These are phyloP conservation scores for Sphaceloma murrayae DNA, from an alignment of 2,329 filamentous ascomycete species.

Conservation along the genomic window DNA sequence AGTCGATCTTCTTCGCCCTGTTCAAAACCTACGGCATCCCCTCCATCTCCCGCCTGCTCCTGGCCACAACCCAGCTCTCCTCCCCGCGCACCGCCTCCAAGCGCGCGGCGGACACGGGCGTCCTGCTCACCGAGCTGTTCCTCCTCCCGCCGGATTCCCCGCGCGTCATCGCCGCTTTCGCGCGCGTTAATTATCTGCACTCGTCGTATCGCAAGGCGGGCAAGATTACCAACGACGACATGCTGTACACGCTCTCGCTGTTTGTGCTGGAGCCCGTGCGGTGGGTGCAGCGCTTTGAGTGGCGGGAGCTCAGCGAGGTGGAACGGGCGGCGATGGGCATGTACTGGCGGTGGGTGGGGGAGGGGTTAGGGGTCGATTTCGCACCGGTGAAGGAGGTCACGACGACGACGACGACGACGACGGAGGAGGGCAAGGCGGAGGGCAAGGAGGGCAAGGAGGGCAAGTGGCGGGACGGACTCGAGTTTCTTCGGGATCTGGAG, in stretches of 20 bases:
- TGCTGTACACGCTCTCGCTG: conserved; percentile 55
- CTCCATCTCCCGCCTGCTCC: conserved; percentile 17
- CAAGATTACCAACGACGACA: conserved; percentile 52
- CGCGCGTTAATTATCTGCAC: conserved; percentile 57
- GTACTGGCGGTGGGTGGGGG: conserved; percentile 62
- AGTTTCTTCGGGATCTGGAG: conserved; percentile 44
- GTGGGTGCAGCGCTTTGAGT: conserved; percentile 59
- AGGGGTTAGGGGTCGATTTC: conserved; percentile 56
- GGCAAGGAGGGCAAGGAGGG: conserved; percentile 34
- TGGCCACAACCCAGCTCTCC: conserved; percentile 16
- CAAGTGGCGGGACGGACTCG: conserved; percentile 42
- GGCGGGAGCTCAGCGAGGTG: conserved; percentile 56
- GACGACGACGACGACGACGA: too few relatives aligned
- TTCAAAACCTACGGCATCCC: conserved; percentile 19
- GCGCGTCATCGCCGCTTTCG: conserved; percentile 41
- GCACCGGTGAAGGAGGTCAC: too few relatives aligned
- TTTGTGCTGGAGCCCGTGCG: conserved; percentile 57
- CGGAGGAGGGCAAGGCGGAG: too few relatives aligned
- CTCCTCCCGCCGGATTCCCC: conserved; percentile 35
- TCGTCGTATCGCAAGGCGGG: conserved; percentile 46
- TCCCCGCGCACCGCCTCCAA: conserved; percentile 35
- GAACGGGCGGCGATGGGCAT: conserved; percentile 56
- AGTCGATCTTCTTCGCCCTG: conserved; percentile 8
- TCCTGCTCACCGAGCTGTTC: conserved; percentile 42
- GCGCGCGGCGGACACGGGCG: conserved; percentile 44